These are phyloP conservation scores for Aegilops sharonensis DNA, from an alignment of 176 grass and related monocot species.

Conservation along the genomic window DNA sequence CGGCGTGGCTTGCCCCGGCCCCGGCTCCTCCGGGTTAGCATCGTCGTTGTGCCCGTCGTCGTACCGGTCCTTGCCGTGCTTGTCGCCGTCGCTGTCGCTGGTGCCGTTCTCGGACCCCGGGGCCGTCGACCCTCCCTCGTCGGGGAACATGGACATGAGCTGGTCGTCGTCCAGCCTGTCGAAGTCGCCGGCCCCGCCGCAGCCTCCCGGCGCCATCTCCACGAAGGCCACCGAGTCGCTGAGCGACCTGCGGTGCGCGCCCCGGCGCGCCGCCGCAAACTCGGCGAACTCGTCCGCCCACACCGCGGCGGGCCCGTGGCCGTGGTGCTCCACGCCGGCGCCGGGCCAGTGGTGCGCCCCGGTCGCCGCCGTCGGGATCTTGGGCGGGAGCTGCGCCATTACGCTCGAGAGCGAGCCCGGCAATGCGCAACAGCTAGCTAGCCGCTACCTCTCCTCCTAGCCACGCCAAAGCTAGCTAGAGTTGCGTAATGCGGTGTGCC, in stretches of 20 bases:
- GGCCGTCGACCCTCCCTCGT: conserved; percentile 35
- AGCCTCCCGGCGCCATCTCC: conserved; percentile 51
- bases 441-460: no score
- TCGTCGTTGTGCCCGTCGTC: conserved; percentile 30
- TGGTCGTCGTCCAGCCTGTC: conserved; percentile 93
- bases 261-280: conserved; percentile 70
- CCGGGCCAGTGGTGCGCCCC: conserved; percentile 48
- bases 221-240: conserved; percentile 96
- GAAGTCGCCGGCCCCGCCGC: conserved; percentile 45
- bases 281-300: conserved; percentile 79
- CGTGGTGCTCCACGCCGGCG: conserved; percentile 9
- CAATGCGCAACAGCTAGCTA: conserved; percentile 11
- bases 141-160: conserved; percentile 98
- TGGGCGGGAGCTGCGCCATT: conserved; percentile 59
- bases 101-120: conserved; percentile 39
- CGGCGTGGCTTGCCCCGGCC: background rate
- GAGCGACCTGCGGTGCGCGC: conserved; percentile 67
- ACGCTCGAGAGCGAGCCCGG: background rate
- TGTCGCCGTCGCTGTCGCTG: conserved; percentile 46
- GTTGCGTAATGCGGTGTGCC: conserved; percentile 27
- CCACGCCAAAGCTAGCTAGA: no score
- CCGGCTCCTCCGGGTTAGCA: background rate
- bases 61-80: background rate
- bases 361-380: conserved; percentile 37
- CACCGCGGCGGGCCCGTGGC: background rate